Evolutionary conservation across 2,329 filamentous ascomycete species (phyloP).

Genomic region (Proliferodiscus dingleyae): DNA sequence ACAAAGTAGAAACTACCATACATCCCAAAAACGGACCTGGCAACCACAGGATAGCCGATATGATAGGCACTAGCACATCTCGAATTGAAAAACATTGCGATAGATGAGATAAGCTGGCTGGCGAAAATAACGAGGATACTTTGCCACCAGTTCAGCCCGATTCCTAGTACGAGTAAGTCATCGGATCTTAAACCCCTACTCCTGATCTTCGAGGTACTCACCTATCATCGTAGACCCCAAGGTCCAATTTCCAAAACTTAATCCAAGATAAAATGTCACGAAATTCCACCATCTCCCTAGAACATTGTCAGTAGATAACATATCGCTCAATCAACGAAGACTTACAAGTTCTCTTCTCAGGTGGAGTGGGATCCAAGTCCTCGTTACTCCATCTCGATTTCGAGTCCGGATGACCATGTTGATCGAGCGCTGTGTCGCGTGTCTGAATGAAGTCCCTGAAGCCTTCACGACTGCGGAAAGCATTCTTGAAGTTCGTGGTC

Average conservation of each 20-base stretch:
- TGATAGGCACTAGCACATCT: slow-evolving; percentile 39
- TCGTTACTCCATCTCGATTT: slow-evolving; percentile 24
- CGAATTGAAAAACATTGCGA: slow-evolving; percentile 42
- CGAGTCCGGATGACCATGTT: slow-evolving; percentile 19
- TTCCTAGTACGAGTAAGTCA: neutral
- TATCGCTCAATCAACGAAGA: neutral
- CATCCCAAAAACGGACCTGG: slow-evolving; percentile 39
- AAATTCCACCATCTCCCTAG: slow-evolving; percentile 36
- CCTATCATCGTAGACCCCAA: slow-evolving; percentile 37
- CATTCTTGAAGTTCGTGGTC: slow-evolving; percentile 17
- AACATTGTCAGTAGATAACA: neutral
- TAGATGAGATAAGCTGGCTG: slow-evolving; percentile 37
- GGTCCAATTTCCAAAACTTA: slow-evolving; percentile 41
- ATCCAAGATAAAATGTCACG: slow-evolving; percentile 35
- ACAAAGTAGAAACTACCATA: slow-evolving; percentile 38
- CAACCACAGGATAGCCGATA: slow-evolving; percentile 36
- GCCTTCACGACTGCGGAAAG: slow-evolving; percentile 17
- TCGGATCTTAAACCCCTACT: no score
- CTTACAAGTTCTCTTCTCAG: slow-evolving; percentile 34
- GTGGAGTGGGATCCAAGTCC: slow-evolving; percentile 36
- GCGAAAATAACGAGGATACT: slow-evolving; percentile 40
- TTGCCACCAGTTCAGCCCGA: slow-evolving; percentile 36
- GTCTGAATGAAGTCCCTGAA: slow-evolving; percentile 22
- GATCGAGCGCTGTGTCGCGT: slow-evolving; percentile 20
- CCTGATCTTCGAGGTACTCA: no score